Conservation (phyloP, 2,329 filamentous ascomycete species). For the Westerdykella aurantiaca region DNA sequence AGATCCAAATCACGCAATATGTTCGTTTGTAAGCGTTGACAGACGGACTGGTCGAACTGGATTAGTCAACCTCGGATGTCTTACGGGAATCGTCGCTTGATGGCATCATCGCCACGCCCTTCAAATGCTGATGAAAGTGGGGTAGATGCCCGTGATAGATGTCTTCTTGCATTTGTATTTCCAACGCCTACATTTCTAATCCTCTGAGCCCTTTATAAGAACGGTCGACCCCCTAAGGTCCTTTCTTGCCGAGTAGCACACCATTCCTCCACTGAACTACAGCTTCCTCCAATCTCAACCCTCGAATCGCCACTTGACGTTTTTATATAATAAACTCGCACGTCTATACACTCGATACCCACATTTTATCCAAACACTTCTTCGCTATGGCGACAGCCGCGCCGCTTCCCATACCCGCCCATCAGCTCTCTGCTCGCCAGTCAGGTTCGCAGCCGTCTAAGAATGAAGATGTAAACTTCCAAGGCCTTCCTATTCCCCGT, state of each 20-base stretch:
- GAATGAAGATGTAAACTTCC: conserved; percentile 18
- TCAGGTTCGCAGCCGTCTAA: conserved; percentile 13
- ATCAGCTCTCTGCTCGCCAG: conserved; percentile 31
- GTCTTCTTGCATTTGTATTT: conserved; percentile 3
- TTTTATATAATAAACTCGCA: conserved; percentile 2
- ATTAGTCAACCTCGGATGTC: conserved; percentile 15
- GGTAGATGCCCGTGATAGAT: conserved; percentile 5
- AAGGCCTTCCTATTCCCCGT: conserved; percentile 43
- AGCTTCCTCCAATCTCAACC: not conserved
- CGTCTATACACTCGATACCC: not conserved
- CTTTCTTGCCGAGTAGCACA: conserved; percentile 3
- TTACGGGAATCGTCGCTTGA: conserved; percentile 16
- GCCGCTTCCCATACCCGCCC: conserved; percentile 38
- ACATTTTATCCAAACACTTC: conserved; percentile 2
- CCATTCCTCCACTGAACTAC: conserved; percentile 8
- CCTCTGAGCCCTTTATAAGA: conserved; percentile 16
- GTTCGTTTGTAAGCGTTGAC: not conserved
- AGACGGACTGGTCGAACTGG: not conserved
- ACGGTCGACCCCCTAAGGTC: not conserved
- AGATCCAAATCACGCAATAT: not conserved
- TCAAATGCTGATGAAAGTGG: conserved; percentile 15
- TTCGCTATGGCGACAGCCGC: conserved; percentile 42
- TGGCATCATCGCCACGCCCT: conserved; percentile 29
- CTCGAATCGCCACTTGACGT: conserved; percentile 1
- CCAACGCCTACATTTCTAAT: conserved; percentile 32